Evolutionary conservation across 192 early-diverging fungal genomes (phyloP), one percentile per base, ranked within the genome.

Genomic region (Pilaira anomala): DNA sequence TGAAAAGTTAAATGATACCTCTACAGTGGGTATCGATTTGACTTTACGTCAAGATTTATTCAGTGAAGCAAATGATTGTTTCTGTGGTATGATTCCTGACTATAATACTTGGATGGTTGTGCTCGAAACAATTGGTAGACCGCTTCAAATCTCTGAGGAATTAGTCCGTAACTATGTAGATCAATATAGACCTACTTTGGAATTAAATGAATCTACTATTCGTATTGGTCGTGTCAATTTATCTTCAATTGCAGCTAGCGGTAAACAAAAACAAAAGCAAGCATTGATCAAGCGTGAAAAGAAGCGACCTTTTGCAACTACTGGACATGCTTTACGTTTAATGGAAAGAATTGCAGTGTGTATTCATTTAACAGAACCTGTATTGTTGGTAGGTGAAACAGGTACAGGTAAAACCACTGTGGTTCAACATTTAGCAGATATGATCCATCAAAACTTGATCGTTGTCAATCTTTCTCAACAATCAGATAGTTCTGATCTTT

Each of bases 391-490:
- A 3, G 97, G 97, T 52, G 97, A 99, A 67, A 99, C 97, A 0
- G 97, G 97, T 56, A 94, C 94, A 7, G 97, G 97, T 53, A 99
- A 99, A 79, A 99, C 97, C 0, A 94, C 96, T 0, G 88, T 92
- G 7, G 88, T 99, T 14, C 97, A 99, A 76, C 86, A 91, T 45
- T 80, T 99, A 24, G 95, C 97, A 7, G 76, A 84, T 24, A 71
- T 94, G 58, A 75, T 90, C 42, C 69, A 85, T 67, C 84, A 86
- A 4, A 79, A 85, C 45, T 83, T 99, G 39, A 74, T 85, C 3
- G 96, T 97, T n/a, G 87, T 99, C 64, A 99, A 99, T 73, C 80
- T 99, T 76, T 92, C 89, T 48, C 97, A 99, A 74, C 97, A 99
- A 72, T 90, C 88, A 33, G 97, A 98, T 61, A 87, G 88, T 40